Evolutionary conservation across 176 grass and related monocot species (phyloP).

Genomic region (Zizania latifolia): DNA sequence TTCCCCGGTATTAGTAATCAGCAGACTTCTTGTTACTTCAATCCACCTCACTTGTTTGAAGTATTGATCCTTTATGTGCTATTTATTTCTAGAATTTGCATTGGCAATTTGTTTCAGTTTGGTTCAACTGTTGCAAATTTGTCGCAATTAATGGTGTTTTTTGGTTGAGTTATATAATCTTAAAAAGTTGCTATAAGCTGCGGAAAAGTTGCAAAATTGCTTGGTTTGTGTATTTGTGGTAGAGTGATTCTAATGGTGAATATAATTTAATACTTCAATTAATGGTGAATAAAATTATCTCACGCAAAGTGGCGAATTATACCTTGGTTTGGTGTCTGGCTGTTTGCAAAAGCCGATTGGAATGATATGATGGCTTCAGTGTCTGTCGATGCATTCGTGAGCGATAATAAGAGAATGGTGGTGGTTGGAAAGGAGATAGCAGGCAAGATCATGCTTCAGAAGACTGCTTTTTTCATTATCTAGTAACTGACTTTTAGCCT

Average conservation of each 20-base stretch:
- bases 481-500: background rate
- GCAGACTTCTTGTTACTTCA: background rate
- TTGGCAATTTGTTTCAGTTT: background rate
- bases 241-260: no score
- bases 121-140: background rate
- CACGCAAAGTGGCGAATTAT: no score
- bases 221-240: no score
- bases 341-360: conserved; percentile 15
- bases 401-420: background rate
- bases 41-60: background rate
- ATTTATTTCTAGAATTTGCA: background rate
- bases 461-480: background rate
- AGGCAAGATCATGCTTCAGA: conserved; percentile 11
- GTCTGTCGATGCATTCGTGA: no score
- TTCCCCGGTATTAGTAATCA: background rate
- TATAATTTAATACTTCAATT: no score
- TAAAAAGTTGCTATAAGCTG: no score
- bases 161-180: no score
- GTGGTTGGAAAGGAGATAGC: conserved; percentile 31
- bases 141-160: no score
- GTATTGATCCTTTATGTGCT: no score
- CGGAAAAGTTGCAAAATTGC: no score
- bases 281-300: no score
- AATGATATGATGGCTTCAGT: background rate
- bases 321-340: conserved; percentile 2